Percentiles rank a stretch among this genome's conserved stretches.
Evolutionary conservation across 148 eudicot genomes (phyloP).

Genomic region (Pharnaceum exiguum): DNA sequence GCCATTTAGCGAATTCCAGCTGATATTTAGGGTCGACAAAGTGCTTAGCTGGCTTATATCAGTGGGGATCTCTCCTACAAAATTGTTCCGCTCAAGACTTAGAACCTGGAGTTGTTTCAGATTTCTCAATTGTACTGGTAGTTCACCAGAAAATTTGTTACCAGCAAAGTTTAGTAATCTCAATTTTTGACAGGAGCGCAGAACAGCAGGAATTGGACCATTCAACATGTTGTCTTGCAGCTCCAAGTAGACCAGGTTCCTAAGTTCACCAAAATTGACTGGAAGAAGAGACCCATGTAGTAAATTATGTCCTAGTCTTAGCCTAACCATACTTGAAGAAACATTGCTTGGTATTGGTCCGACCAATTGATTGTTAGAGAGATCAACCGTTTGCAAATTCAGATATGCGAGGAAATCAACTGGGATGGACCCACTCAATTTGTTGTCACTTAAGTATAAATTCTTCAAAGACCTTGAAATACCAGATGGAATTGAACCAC

Average conservation of each 20-base stretch:
- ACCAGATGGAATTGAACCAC: conserved; percentile 57
- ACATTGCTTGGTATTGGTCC: conserved; percentile 47
- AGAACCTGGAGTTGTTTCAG: conserved; percentile 47
- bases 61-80: conserved; percentile 54
- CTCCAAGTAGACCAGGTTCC: conserved; percentile 57
- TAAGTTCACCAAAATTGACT: conserved; percentile 28
- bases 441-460: conserved; percentile 74
- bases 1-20: conserved; percentile 53
- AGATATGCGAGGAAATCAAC: conserved; percentile 43
- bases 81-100: conserved; percentile 52
- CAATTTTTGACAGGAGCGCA: conserved; percentile 45
- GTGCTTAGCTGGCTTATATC: conserved; percentile 31
- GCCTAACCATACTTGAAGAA: conserved; percentile 45
- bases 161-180: conserved; percentile 55
- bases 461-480: conserved; percentile 31
- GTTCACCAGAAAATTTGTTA: conserved; percentile 41
- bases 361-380: conserved; percentile 43
- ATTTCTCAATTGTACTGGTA: conserved; percentile 42
- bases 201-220: conserved; percentile 52
- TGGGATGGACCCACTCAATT: conserved; percentile 46
- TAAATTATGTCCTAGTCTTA: conserved; percentile 58
- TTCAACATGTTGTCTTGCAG: conserved; percentile 43
- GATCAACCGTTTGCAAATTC: conserved; percentile 51
- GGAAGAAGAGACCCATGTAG: conserved; percentile 42
- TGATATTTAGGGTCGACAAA: conserved; percentile 51